Base-by-base conservation (phyloP, 202 grass and related monocot species). In the Schoenoplectus tabernaemontani region DNA sequence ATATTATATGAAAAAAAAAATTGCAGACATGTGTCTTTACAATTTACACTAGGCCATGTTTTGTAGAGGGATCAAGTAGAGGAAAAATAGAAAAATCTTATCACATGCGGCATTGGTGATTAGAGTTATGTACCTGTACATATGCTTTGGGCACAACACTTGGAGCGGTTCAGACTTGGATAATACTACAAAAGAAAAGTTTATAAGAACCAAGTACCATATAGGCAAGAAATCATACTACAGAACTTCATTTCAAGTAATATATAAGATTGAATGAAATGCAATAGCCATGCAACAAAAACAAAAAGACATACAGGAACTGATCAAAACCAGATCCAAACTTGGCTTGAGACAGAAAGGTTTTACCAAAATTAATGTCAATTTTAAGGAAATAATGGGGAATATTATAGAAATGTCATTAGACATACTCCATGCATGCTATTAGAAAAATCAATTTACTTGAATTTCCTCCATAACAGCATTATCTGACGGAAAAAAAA, bases 141-240 rank as follows among this genome's bases (percentile, higher is more conserved):
- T 54, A 98, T 98, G 81, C 95, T 85, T 83, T 98, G 93, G 58
- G 81, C 80, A 78, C 91, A 98, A 85, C 95, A 98, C 85, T 93
- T 97, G 38, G 95, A 94, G 3, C 95, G 83, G 79, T 98, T 98
- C 2, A 98, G 76, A 82, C 91, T 98, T 0, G 91, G 95, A 13
- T 98, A 98, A 54, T 89, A 86, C 95, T 98, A 84, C 26, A 78
- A 54, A 60, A 20, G 13, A 81, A 50, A 4, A 20, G 28, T n/a
- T 53, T 5, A 16, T 19, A 20, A 84, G 2, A 42, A 48, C 50
- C 23, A 23, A 48, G 9, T 42, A 28, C 37, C 7, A 41, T 76
- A 4, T 8, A 59, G 10, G 59, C 16, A 75, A 83, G 23, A 75
- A 56, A 53, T 75, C 47, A 20, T 36, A 54, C 28, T 34, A 33